These are phyloP conservation scores for Cryptococcus floricola DNA, from an alignment of 1,284 basidiomycete genomes.

Conservation along the genomic window DNA sequence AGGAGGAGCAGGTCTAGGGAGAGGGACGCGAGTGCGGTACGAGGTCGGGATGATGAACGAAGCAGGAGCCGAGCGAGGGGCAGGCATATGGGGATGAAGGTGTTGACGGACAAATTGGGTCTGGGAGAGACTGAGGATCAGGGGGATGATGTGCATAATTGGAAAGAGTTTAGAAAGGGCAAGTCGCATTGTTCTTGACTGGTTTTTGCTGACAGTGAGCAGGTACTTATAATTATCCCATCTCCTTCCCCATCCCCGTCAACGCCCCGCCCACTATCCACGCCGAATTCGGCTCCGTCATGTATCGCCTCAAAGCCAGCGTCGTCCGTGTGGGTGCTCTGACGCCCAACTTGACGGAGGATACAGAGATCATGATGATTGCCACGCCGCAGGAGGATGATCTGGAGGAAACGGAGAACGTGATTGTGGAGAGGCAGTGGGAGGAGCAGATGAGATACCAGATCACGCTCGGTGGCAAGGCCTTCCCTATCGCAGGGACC, in stretches of 20 bases:
- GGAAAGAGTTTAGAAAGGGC: constrained; percentile 91
- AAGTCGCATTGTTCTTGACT: constrained; percentile 13
- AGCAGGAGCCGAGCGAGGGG: constrained; percentile 45
- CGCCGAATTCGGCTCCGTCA: constrained; percentile 73
- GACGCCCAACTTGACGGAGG: constrained; percentile 66
- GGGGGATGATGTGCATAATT: constrained; percentile 55
- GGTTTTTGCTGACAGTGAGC: background rate
- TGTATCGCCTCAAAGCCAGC: constrained; percentile 75
- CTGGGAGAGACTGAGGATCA: constrained; percentile 49
- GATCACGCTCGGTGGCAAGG: constrained; percentile 73
- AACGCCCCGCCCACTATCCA: constrained; percentile 74
- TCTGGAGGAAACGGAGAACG: constrained; percentile 70
- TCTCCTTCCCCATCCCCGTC: constrained; percentile 80
- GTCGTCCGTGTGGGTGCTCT: constrained; percentile 82
- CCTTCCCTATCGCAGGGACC: constrained; percentile 75
- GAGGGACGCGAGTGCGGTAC: constrained; percentile 15
- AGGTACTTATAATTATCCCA: constrained; percentile 93
- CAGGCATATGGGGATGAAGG: constrained; percentile 48
- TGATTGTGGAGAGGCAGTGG: constrained; percentile 88
- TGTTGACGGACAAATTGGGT: constrained; percentile 42
- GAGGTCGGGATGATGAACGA: constrained; percentile 19
- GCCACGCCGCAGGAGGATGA: constrained; percentile 73
- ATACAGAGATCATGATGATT: constrained; percentile 72
- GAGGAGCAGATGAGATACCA: constrained; percentile 77
- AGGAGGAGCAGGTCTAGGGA: constrained; percentile 20